phyloP scores from a whole-genome alignment of 257 asterid species.

The Solanum chilense region DNA sequence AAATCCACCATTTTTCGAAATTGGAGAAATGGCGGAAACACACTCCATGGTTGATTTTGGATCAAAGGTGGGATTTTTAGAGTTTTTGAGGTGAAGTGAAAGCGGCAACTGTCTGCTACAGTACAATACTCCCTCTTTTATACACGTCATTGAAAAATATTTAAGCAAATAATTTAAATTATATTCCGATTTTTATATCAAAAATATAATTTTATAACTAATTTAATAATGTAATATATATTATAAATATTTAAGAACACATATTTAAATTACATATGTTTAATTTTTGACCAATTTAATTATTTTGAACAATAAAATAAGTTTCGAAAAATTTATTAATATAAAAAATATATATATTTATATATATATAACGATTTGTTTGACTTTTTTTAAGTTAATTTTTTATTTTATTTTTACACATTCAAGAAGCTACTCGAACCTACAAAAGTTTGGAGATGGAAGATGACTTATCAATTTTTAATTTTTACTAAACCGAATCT shows the following conservation, averaged over 20 bases:
- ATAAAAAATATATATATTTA: too few species aligned
- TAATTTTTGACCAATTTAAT: too few species aligned
- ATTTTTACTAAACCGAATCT: background rate
- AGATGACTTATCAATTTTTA: background rate
- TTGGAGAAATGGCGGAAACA: background rate
- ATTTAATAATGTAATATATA: too few species aligned
- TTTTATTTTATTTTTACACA: too few species aligned
- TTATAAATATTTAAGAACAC: too few species aligned
- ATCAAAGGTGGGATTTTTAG: background rate
- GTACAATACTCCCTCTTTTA: background rate
- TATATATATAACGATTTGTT: too few species aligned
- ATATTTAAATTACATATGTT: background rate
- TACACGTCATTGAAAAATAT: background rate
- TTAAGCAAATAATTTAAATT: too few species aligned
- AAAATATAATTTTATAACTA: background rate
- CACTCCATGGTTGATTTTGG: background rate
- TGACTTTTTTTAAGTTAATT: too few species aligned
- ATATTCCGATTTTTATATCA: background rate
- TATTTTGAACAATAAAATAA: too few species aligned
- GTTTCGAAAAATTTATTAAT: too few species aligned
- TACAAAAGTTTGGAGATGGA: background rate
- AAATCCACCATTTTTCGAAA: background rate
- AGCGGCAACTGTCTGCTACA: background rate
- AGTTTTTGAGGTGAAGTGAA: background rate
- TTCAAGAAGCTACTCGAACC: background rate